These are phyloP conservation scores for Trichosporon asahii DNA, from an alignment of 1,284 basidiomycete genomes.

Conservation along the genomic window DNA sequence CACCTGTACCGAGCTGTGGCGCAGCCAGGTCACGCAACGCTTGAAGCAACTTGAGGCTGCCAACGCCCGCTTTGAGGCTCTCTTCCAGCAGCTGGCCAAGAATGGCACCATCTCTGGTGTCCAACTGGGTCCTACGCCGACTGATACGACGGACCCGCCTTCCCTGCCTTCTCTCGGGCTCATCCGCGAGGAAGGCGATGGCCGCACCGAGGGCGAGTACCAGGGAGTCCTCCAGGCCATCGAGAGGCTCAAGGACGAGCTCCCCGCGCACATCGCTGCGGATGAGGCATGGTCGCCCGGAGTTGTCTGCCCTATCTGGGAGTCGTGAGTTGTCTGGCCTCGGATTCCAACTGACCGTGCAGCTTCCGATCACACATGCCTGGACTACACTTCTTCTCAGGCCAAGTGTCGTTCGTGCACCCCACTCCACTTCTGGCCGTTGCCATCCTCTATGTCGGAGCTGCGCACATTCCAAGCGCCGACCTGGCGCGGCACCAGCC, in stretches of 20 bases:
- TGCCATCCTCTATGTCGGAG: constrained; percentile 25
- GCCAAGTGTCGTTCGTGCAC: constrained; percentile 27
- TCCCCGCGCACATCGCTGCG: constrained; percentile 15
- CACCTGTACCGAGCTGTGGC: constrained; percentile 29
- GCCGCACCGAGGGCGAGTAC: constrained; percentile 9
- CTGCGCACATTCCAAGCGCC: constrained; percentile 23
- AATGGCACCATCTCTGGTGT: background rate
- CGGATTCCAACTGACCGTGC: background rate
- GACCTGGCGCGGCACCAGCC: constrained; percentile 23
- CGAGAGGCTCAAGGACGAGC: constrained; percentile 21
- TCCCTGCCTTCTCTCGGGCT: background rate
- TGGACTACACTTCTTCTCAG: constrained; percentile 27
- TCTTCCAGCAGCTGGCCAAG: constrained; percentile 14
- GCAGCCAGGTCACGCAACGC: constrained; percentile 22
- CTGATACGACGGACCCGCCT: background rate
- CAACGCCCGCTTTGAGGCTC: constrained; percentile 18
- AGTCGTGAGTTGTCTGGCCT: constrained; percentile 17
- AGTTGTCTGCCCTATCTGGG: constrained; percentile 18
- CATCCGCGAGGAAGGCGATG: constrained; percentile 10
- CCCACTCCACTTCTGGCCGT: constrained; percentile 27
- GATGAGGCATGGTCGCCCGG: constrained; percentile 19
- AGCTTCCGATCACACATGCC: constrained; percentile 31
- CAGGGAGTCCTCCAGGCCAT: constrained; percentile 19
- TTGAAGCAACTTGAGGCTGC: constrained; percentile 23
- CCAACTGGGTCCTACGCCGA: background rate